Conservation (phyloP, 805 yeast genomes). For the Tetrapisispora iriomotensis region DNA sequence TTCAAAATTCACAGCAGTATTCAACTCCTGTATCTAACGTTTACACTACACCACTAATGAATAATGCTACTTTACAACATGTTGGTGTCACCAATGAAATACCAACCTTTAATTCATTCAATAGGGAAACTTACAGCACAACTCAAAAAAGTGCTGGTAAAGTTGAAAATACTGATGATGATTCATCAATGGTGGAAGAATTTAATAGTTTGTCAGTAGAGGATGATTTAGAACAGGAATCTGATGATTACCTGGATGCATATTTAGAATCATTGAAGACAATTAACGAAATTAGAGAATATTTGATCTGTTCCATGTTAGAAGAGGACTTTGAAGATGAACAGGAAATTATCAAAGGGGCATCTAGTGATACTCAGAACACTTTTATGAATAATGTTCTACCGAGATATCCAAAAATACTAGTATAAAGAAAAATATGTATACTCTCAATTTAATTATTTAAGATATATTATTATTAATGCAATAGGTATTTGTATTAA, state of each 20-base stretch:
- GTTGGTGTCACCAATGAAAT: not conserved
- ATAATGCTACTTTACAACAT: too few relatives aligned
- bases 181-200: not conserved
- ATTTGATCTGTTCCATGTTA: constrained; percentile 20
- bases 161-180: not conserved
- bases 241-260: constrained; percentile 5
- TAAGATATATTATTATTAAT: constrained; percentile 7
- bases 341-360: constrained; percentile 4
- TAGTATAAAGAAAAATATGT: constrained; percentile 3
- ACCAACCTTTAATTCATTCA: not conserved
- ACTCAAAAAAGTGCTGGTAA: constrained; percentile 14
- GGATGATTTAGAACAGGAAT: constrained; percentile 5
- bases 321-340: constrained; percentile 19
- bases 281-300: constrained; percentile 22
- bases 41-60: too few relatives aligned
- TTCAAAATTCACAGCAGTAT: too few relatives aligned
- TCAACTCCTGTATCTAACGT: too few relatives aligned
- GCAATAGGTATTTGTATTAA: constrained; percentile 36
- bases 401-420: constrained; percentile 9
- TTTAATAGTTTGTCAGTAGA: not conserved
- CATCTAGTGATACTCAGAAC: not conserved
- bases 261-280: constrained; percentile 11
- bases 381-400: not conserved
- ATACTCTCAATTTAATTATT: not conserved
- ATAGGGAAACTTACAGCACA: constrained; percentile 11